Conservation (phyloP, 2,329 filamentous ascomycete species). For the Colletotrichum karsti region DNA sequence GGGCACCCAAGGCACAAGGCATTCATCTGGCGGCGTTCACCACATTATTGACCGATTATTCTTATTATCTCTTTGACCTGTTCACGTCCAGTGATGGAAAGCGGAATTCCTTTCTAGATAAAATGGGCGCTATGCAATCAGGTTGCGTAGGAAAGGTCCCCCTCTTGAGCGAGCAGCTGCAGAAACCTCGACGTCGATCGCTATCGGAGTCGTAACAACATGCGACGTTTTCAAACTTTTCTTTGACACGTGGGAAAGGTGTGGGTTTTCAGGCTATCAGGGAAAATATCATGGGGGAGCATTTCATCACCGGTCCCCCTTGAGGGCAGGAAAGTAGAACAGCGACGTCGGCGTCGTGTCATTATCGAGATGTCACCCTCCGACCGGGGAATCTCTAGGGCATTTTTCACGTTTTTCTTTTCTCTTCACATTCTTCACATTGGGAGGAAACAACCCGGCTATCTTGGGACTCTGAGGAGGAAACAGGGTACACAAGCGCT, state of each 20-base stretch:
- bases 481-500: background rate
- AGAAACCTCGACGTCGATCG: conserved; percentile 2
- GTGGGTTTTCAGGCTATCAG: background rate
- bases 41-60: background rate
- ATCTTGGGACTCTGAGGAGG: background rate
- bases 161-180: background rate
- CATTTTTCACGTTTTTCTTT: background rate
- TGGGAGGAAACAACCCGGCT: background rate
- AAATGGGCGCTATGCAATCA: background rate
- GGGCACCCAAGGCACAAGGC: conserved; percentile 23
- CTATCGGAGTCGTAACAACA: background rate
- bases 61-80: background rate
- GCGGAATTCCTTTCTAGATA: background rate
- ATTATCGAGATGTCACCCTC: background rate
- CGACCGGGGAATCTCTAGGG: conserved; percentile 7
- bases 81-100: background rate
- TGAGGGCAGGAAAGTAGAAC: conserved; percentile 17
- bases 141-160: background rate
- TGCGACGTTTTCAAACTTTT: background rate
- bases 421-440: background rate
- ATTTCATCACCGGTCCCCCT: conserved; percentile 8
- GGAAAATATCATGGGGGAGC: conserved; percentile 6
- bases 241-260: background rate
- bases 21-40: conserved; percentile 28
- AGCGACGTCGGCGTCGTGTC: conserved; percentile 4